These are phyloP conservation scores for Nicotiana benthamiana DNA, from an alignment of 257 asterid genomes.

Conservation along the genomic window DNA sequence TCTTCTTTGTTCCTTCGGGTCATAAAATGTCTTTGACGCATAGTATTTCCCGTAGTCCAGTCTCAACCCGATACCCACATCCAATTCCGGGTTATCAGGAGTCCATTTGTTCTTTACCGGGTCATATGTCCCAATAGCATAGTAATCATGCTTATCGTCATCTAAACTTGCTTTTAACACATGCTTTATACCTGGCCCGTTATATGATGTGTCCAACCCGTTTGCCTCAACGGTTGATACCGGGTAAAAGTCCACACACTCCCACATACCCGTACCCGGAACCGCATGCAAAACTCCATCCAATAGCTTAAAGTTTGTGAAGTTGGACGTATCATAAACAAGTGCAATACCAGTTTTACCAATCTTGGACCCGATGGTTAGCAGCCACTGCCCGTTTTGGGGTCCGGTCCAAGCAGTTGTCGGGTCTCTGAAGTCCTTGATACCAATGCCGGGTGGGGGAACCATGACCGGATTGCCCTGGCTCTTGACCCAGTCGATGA, in stretches of 20 bases:
- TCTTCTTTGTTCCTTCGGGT: slow-evolving; percentile 45
- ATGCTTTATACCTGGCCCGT: slow-evolving; percentile 63
- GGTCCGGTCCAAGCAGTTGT: slow-evolving; percentile 76
- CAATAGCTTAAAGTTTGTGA: slow-evolving; percentile 30
- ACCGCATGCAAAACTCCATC: slow-evolving; percentile 48
- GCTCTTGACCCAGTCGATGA: slow-evolving; percentile 64
- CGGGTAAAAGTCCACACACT: slow-evolving; percentile 78
- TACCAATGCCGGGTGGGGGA: slow-evolving; percentile 74
- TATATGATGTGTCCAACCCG: slow-evolving; percentile 64
- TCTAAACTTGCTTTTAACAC: slow-evolving; percentile 64
- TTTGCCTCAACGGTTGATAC: slow-evolving; percentile 31
- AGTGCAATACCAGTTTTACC: slow-evolving; percentile 52
- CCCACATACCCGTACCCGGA: slow-evolving; percentile 88
- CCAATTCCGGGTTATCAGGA: slow-evolving; percentile 58
- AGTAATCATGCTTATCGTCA: slow-evolving; percentile 52
- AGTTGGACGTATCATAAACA: slow-evolving; percentile 58
- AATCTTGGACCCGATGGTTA: slow-evolving; percentile 57
- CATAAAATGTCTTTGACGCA: slow-evolving; percentile 82
- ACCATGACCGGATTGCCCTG: slow-evolving; percentile 52
- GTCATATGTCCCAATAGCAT: slow-evolving; percentile 61
- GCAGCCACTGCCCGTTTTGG: slow-evolving; percentile 45
- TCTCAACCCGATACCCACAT: slow-evolving; percentile 58
- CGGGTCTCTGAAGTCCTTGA: slow-evolving; percentile 68
- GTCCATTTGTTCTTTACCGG: slow-evolving; percentile 43
- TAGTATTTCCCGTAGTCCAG: slow-evolving; percentile 64